A percentile compares a stretch with the other conserved stretches of the same genome.
Conservation (phyloP, 1,139 yeast genomes). For the Blastobotrys petasosporus region DNA sequence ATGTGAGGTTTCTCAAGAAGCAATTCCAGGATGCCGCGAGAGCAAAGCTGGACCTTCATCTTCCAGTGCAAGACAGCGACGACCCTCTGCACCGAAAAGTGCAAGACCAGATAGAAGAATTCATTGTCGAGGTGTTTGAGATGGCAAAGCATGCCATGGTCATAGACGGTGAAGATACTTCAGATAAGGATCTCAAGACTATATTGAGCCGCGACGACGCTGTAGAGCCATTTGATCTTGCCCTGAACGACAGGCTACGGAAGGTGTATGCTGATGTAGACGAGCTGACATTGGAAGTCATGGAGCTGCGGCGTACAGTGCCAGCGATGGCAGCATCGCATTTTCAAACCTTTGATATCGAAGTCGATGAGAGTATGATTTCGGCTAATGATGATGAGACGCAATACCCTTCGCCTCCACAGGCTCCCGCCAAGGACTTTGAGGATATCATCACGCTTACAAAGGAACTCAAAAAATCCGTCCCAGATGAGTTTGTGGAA, state of each 20-base stretch:
- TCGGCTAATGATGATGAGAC: constrained; percentile 1
- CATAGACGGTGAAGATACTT: constrained; percentile 38
- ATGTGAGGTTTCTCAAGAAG: constrained; percentile 44
- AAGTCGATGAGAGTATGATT: no score
- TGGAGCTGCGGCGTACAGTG: constrained; percentile 43
- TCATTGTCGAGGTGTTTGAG: constrained; percentile 47
- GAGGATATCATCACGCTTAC: constrained; percentile 12
- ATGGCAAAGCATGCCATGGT: constrained; percentile 46
- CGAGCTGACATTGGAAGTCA: constrained; percentile 45
- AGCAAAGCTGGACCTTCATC: constrained; percentile 42
- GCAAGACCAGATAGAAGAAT: constrained; percentile 40
- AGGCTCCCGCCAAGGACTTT: constrained; percentile 8
- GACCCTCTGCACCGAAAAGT: constrained; percentile 47
- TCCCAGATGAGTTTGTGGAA: constrained; percentile 20
- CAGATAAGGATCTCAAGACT: constrained; percentile 15
- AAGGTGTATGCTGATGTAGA: constrained; percentile 46
- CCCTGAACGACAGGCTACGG: constrained; percentile 46
- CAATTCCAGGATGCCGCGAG: constrained; percentile 40
- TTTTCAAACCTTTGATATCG: no score
- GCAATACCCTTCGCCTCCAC: neutral
- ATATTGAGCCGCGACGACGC: constrained; percentile 20
- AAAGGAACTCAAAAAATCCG: constrained; percentile 13
- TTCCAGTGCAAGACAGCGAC: constrained; percentile 38
- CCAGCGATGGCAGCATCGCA: constrained; percentile 33
- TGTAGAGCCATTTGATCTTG: constrained; percentile 57